Evolutionary conservation across 2,329 filamentous ascomycete genomes (phyloP).

Genomic region (Curvularia verruculosa): DNA sequence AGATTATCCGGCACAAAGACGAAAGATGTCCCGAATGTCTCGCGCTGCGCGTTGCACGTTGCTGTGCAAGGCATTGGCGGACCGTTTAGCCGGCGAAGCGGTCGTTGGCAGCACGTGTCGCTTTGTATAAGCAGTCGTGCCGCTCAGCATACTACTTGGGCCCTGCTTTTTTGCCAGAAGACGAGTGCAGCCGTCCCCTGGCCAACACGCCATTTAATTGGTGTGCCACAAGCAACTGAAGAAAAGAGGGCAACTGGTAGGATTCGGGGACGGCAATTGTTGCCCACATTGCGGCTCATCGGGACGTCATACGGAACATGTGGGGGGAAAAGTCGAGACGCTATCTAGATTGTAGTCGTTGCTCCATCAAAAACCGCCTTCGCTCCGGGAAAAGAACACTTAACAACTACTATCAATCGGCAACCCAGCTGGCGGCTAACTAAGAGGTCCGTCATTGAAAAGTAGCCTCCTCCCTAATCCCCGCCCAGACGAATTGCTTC

Average conservation of each 20-base stretch:
- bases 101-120: not conserved
- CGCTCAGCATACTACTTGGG: not conserved
- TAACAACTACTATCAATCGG: constrained; percentile 6
- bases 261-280: not conserved
- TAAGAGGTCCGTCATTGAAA: constrained; percentile 19
- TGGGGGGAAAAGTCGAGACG: constrained; percentile 19
- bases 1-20: constrained; percentile 22
- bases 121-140: not conserved
- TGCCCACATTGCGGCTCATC: constrained; percentile 29
- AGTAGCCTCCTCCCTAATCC: constrained; percentile 20
- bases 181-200: not conserved
- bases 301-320: constrained; percentile 39
- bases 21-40: constrained; percentile 18
- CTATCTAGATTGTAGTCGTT: constrained; percentile 44
- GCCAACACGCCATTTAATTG: not conserved
- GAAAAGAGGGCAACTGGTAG: constrained; percentile 1
- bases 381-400: constrained; percentile 17
- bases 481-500: not conserved
- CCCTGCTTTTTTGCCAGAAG: not conserved
- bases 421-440: constrained; percentile 13
- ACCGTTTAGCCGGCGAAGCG: constrained; percentile 33
- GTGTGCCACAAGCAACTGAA: not conserved
- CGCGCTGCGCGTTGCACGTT: constrained; percentile 16
- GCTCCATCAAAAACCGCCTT: constrained; percentile 28
- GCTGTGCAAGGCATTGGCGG: constrained; percentile 28